Evolutionary conservation across 192 early-diverging fungal species (phyloP).

Genomic region (Chytriomyces sp.): DNA sequence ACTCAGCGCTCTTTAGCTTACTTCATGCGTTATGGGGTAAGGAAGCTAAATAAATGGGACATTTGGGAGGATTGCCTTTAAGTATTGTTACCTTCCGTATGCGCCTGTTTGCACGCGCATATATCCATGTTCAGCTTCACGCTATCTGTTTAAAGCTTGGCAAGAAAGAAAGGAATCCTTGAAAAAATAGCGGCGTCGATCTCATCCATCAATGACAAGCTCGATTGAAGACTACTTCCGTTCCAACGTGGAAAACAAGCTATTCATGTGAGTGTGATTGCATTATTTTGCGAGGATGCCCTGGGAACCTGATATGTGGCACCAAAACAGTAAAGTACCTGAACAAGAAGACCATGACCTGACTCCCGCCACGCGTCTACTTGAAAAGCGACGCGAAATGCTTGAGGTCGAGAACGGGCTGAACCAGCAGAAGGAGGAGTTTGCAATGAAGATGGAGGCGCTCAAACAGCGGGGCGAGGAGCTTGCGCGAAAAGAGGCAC

Average conservation of each 20-base stretch:
- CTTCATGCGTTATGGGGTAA: too few relatives aligned
- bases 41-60: too few relatives aligned
- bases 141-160: too few relatives aligned
- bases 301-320: background rate
- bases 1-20: too few relatives aligned
- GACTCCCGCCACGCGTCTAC: slow-evolving; percentile 59
- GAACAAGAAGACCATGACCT: slow-evolving; percentile 65
- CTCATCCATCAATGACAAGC: slow-evolving; percentile 23
- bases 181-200: too few relatives aligned
- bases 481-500: slow-evolving; percentile 55
- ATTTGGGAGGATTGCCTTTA: too few relatives aligned
- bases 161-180: too few relatives aligned
- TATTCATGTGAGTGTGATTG: slow-evolving; percentile 52
- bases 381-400: slow-evolving; percentile 66
- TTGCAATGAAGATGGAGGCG: slow-evolving; percentile 66
- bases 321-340: slow-evolving; percentile 48
- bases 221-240: slow-evolving; percentile 60
- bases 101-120: too few relatives aligned
- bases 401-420: slow-evolving; percentile 66
- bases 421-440: slow-evolving; percentile 63
- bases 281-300: background rate
- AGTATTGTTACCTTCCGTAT: too few relatives aligned
- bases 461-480: slow-evolving; percentile 60
- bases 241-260: slow-evolving; percentile 56
- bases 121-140: too few relatives aligned